phyloP scores from a whole-genome alignment of 352 stramenopile genomes.

The Pythium coloratum region DNA sequence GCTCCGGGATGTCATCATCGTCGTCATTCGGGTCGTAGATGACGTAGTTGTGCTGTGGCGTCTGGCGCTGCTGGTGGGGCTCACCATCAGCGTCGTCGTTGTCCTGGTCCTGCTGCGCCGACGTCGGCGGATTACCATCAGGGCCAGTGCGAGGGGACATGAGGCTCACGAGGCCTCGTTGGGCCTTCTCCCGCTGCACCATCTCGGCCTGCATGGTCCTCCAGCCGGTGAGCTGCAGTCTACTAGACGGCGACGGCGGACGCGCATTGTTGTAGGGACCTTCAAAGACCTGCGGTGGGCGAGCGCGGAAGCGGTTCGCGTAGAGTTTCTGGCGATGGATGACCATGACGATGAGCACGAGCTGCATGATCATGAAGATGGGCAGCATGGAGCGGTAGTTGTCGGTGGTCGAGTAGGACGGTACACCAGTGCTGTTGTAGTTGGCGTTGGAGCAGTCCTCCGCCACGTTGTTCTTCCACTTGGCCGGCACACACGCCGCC shows the following conservation, averaged over 20 bases:
- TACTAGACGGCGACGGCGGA: slow-evolving; percentile 68
- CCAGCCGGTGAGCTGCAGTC: slow-evolving; percentile 67
- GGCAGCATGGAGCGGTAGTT: slow-evolving; percentile 66
- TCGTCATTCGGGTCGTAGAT: slow-evolving; percentile 18
- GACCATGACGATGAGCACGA: slow-evolving; percentile 52
- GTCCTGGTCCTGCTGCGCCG: not conserved
- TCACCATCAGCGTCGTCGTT: not conserved
- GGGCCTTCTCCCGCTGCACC: slow-evolving; percentile 63
- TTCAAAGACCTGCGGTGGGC: slow-evolving; percentile 16
- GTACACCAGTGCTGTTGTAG: slow-evolving; percentile 17
- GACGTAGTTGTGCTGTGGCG: slow-evolving; percentile 6
- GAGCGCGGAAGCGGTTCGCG: slow-evolving; percentile 26
- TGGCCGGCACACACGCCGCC: slow-evolving; percentile 50
- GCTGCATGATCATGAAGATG: slow-evolving; percentile 69
- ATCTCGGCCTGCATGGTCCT: slow-evolving; percentile 45
- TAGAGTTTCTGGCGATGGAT: slow-evolving; percentile 59
- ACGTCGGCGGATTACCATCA: not conserved
- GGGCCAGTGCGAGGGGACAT: slow-evolving; percentile 27
- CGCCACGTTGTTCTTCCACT: slow-evolving; percentile 55
- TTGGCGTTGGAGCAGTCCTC: slow-evolving; percentile 39
- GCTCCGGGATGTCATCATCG: slow-evolving; percentile 27
- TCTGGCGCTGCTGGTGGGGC: not conserved
- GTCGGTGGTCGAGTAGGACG: slow-evolving; percentile 17
- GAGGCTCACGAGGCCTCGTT: slow-evolving; percentile 38
- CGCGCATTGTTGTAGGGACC: slow-evolving; percentile 77